A percentile compares a stretch with the other conserved stretches of the same genome.
Conservation (phyloP, 1,139 yeast genomes). For the Debaryomyces subglobosus region DNA sequence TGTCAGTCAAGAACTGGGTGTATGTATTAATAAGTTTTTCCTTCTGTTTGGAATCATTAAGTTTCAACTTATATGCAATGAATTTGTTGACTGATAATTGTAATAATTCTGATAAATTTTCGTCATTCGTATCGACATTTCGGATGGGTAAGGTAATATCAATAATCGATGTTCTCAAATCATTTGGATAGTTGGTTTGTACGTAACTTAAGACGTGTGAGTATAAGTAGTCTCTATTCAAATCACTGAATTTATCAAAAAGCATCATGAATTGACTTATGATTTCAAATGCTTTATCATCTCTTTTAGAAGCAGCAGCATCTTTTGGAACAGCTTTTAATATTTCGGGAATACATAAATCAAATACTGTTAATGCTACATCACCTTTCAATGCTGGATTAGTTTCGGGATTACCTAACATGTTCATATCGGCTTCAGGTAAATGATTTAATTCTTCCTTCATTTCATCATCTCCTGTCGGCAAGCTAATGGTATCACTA, state of each 20-base stretch:
- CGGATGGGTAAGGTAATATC: conserved; percentile 74
- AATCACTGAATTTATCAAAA: conserved; percentile 66
- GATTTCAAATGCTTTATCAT: conserved; percentile 45
- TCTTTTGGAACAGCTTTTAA: conserved; percentile 33
- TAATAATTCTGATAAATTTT: conserved; percentile 57
- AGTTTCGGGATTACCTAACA: conserved; percentile 81
- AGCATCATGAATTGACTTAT: conserved; percentile 52
- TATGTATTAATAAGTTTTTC: conserved; percentile 49
- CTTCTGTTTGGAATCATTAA: conserved; percentile 34
- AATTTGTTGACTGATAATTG: conserved; percentile 75
- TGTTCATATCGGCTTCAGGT: conserved; percentile 87
- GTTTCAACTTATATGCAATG: conserved; percentile 58
- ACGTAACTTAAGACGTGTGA: conserved; percentile 63
- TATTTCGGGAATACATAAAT: conserved; percentile 63
- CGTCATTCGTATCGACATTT: conserved; percentile 39
- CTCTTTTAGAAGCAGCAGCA: conserved; percentile 27
- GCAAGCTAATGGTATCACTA: conserved; percentile 49
- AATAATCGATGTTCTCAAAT: conserved; percentile 48
- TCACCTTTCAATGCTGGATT: conserved; percentile 93
- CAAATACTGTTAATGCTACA: conserved; percentile 80
- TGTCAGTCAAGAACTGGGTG: conserved; percentile 39
- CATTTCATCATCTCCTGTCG: conserved; percentile 55
- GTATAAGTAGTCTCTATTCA: conserved; percentile 70
- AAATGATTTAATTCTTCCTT: conserved; percentile 67
- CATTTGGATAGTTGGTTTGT: conserved; percentile 38